A percentile compares a stretch with the other conserved stretches of the same genome.
Evolutionary conservation across 2,329 filamentous ascomycete species (phyloP).

Genomic region (Clonostachys rosea): DNA sequence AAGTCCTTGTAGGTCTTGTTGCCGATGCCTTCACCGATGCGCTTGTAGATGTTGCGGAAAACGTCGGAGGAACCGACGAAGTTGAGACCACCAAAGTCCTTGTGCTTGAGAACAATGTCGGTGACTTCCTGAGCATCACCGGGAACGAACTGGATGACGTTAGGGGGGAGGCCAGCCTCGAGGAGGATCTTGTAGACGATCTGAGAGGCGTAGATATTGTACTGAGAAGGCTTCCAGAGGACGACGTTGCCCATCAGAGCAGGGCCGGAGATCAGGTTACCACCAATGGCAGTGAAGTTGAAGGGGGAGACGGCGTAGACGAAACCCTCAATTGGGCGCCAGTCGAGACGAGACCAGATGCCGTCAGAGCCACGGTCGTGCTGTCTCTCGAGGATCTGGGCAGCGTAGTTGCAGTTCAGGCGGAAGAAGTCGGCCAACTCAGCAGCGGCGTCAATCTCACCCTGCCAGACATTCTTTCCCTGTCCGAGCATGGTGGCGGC

Average conservation of each 20-base stretch:
- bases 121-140: constrained; percentile 26
- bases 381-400: constrained; percentile 28
- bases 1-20: constrained; percentile 21
- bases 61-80: constrained; percentile 27
- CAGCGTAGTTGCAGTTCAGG: constrained; percentile 17
- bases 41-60: constrained; percentile 20
- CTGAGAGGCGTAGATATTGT: constrained; percentile 19
- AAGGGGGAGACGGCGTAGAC: constrained; percentile 34
- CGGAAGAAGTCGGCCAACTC: constrained; percentile 30
- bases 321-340: constrained; percentile 32
- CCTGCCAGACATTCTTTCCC: constrained; percentile 32
- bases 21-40: constrained; percentile 13
- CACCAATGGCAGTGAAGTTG: constrained; percentile 35
- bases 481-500: constrained; percentile 33
- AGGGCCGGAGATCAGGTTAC: constrained; percentile 21
- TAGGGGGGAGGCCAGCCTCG: constrained; percentile 28
- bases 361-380: constrained; percentile 14
- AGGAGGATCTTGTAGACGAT: constrained; percentile 27
- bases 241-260: constrained; percentile 33
- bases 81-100: constrained; percentile 26
- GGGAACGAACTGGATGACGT: constrained; percentile 27
- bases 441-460: constrained; percentile 27
- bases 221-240: constrained; percentile 29
- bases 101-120: constrained; percentile 16
- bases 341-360: constrained; percentile 17